These are phyloP conservation scores for Vitis labrusca DNA, from an alignment of 164 flowering plant species.

Conservation along the genomic window DNA sequence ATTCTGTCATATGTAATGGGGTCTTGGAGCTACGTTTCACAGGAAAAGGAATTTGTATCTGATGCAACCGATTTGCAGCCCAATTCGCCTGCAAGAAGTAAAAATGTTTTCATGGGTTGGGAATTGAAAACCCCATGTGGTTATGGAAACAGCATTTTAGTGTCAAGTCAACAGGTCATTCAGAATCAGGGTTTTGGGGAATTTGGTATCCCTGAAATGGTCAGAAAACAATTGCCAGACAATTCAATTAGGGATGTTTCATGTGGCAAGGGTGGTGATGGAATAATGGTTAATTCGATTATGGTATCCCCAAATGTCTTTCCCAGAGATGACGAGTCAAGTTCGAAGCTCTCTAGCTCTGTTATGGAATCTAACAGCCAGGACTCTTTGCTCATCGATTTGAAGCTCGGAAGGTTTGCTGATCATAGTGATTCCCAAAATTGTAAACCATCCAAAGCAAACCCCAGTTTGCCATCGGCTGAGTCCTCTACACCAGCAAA, in stretches of 20 bases:
- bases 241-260: conserved; percentile 19
- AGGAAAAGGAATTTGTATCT: conserved; percentile 39
- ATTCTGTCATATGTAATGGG: conserved; percentile 37
- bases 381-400: conserved; percentile 53
- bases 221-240: conserved; percentile 22
- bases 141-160: conserved; percentile 23
- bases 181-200: conserved; percentile 32
- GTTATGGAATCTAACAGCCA: conserved; percentile 33
- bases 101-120: conserved; percentile 32
- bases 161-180: conserved; percentile 21
- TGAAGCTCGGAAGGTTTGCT: conserved; percentile 59
- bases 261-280: conserved; percentile 21
- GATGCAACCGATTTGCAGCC: conserved; percentile 31
- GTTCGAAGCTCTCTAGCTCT: conserved; percentile 41
- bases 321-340: conserved; percentile 36
- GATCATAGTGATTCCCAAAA: conserved; percentile 31
- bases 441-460: conserved; percentile 24
- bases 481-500: conserved; percentile 42
- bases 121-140: conserved; percentile 31
- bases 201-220: conserved; percentile 26
- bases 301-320: conserved; percentile 21
- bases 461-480: conserved; percentile 22
- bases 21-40: conserved; percentile 49
- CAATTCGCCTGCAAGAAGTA: conserved; percentile 33
- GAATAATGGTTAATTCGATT: conserved; percentile 18